A percentile compares a stretch with the other conserved stretches of the same genome.
Conservation (phyloP, 768 basidiomycete genomes). For the Agaricus blazei region DNA sequence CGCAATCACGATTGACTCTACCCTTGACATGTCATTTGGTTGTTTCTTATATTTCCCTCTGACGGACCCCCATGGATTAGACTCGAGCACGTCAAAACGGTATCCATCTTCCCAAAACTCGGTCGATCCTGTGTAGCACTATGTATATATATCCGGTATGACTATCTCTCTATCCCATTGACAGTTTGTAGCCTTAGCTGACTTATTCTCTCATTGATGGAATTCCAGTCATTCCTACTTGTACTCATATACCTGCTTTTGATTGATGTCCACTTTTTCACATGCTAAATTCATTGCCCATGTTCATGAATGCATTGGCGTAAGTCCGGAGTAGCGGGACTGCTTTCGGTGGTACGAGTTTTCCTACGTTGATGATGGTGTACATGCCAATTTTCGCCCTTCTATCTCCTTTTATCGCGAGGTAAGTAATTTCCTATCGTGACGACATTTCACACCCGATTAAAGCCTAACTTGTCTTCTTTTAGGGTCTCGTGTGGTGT, state of each 20-base stretch:
- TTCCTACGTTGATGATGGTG: too few species aligned
- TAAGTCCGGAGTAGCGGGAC: too few species aligned
- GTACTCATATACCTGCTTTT: slow-evolving; percentile 10
- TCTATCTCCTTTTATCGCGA: too few species aligned
- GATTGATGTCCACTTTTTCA: neutral
- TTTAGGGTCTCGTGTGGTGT: too few species aligned
- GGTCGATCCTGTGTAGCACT: slow-evolving; percentile 12
- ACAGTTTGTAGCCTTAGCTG: slow-evolving; percentile 23
- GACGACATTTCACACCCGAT: too few species aligned
- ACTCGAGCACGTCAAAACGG: slow-evolving; percentile 5
- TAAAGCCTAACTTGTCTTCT: too few species aligned
- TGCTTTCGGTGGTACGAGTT: too few species aligned
- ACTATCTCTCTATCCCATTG: slow-evolving; percentile 11
- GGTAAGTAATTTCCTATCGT: too few species aligned
- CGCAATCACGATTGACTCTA: slow-evolving; percentile 7
- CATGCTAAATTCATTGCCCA: neutral
- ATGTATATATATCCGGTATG: slow-evolving; percentile 23
- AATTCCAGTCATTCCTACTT: slow-evolving; percentile 8
- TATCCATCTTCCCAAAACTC: slow-evolving; percentile 6
- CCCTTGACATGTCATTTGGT: slow-evolving; percentile 10
- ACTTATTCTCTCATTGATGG: slow-evolving; percentile 12
- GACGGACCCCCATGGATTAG: slow-evolving; percentile 10
- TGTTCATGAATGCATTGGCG: neutral
- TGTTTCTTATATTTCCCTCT: slow-evolving; percentile 11
- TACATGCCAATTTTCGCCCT: too few species aligned